Conservation (phyloP, 352 stramenopile species). For the Globisporangium cylindrosporum region DNA sequence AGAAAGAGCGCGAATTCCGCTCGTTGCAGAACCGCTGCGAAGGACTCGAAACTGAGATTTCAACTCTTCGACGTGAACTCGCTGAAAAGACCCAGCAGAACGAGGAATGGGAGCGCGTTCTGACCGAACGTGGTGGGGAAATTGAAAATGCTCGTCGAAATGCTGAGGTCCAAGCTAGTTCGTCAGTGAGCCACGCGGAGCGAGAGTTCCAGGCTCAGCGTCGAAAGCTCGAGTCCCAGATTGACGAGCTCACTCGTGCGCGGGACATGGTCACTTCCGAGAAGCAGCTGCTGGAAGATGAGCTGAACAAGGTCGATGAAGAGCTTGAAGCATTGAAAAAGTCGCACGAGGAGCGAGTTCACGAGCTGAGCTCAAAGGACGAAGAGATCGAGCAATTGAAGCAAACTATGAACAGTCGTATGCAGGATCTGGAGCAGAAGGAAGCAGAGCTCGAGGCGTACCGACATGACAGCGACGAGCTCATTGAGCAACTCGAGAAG, state of each 20-base stretch:
- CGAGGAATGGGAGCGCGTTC: conserved; percentile 30
- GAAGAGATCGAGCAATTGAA: conserved; percentile 8
- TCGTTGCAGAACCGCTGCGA: conserved; percentile 33
- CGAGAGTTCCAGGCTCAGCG: conserved; percentile 15
- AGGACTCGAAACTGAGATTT: conserved; percentile 26
- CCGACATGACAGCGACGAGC: conserved; percentile 10
- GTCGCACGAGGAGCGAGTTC: conserved; percentile 1
- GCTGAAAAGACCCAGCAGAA: conserved; percentile 19
- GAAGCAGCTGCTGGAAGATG: conserved; percentile 13
- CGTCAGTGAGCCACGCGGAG: conserved; percentile 31
- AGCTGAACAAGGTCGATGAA: conserved; percentile 12
- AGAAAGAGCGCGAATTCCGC: conserved; percentile 46
- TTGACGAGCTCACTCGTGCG: conserved; percentile 11
- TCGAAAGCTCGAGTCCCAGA: conserved; percentile 15
- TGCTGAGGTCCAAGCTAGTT: conserved; percentile 37
- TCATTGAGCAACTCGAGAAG: conserved; percentile 11
- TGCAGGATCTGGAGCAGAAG: conserved; percentile 1
- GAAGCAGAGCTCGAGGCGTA: conserved; percentile 4
- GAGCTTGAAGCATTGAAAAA: conserved; percentile 4
- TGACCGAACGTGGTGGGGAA: conserved; percentile 40
- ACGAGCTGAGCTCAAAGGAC: conserved; percentile 11
- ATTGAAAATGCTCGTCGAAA: conserved; percentile 38
- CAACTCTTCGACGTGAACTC: conserved; percentile 20
- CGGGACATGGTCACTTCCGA: not conserved
- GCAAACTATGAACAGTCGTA: not conserved